Evolutionary conservation across 2,329 filamentous ascomycete genomes (phyloP), one percentile per base, ranked within the genome.

Genomic region (Magnaporthiopsis incrustans): DNA sequence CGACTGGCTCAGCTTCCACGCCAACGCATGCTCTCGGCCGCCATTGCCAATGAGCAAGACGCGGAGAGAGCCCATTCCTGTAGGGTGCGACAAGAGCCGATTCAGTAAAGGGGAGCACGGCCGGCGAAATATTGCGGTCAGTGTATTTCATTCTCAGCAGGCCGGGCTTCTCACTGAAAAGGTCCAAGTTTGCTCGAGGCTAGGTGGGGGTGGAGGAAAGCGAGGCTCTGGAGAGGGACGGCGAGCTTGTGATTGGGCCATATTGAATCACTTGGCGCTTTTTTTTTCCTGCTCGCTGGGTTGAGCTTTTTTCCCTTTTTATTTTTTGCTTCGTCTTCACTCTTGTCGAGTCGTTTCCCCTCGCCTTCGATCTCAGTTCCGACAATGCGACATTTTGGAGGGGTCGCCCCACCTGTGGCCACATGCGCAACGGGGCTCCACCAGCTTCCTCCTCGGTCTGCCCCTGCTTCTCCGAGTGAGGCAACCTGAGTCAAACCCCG

Each of bases 1-100:
- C 22, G 92, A 97, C 75, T 96, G 89, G 72, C 88, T 86, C 67
- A 98, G 82, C 78, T 96, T 97, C 93, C 93, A 98, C 57, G 93
- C 92, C 67, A 97, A 84, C 60, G 93, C 91, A 77, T 98, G 92
- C 79, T 99, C 95, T 71, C 95, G 88, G 70, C 94, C 95, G 69
- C 95, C 95, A 74, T 94, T 96, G 72, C 95, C 94, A 69, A 98
- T 87, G 67, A 98, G 87, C 67, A 98, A 87, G 70, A 97, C 61
- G 6, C 66, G 68, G 58, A 70, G 63, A 26, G 65, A 63, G 7
- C 44, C 53, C 59, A 63, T 63, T 18, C 44, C 44, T 53, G 44
- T 22, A 15, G n/a, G 10, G 44, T 18, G 1, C 44, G 44, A 10
- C 44, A 18, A 53, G 44, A 11, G 11, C 35, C 35, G 6, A 18